These are phyloP conservation scores for Albophoma yamanashiensis DNA, from an alignment of 2,329 filamentous ascomycete species.

Conservation along the genomic window DNA sequence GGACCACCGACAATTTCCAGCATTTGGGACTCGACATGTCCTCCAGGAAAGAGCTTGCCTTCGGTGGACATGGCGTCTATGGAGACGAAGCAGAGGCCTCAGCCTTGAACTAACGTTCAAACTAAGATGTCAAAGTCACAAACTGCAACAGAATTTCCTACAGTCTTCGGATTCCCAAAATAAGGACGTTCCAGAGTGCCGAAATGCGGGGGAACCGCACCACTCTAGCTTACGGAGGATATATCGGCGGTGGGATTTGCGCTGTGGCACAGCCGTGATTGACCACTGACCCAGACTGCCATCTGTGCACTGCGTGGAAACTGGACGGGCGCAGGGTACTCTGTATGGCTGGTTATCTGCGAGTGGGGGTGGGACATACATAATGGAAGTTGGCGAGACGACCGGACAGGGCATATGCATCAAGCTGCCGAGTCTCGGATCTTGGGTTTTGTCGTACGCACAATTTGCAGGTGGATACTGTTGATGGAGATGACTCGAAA, in stretches of 20 bases:
- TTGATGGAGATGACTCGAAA: no score
- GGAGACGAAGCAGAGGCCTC: background rate
- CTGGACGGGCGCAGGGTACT: background rate
- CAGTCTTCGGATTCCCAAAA: background rate
- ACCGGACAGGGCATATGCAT: no score
- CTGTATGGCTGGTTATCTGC: background rate
- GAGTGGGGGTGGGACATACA: no score
- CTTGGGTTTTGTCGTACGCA: no score
- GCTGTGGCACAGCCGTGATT: background rate
- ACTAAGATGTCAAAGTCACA: background rate
- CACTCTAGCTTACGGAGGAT: background rate
- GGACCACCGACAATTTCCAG: background rate
- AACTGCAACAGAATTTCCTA: background rate
- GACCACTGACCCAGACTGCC: background rate
- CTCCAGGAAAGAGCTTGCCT: background rate
- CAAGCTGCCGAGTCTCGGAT: no score
- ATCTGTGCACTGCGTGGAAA: background rate
- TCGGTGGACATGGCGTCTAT: background rate
- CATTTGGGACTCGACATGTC: background rate
- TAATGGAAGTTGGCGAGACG: no score
- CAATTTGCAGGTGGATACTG: no score
- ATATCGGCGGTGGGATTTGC: background rate
- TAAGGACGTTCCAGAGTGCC: background rate
- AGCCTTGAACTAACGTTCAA: background rate
- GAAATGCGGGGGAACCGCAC: background rate